Base-by-base conservation (phyloP, 2,329 filamentous ascomycete species). In the Sporothrix humicola region DNA sequence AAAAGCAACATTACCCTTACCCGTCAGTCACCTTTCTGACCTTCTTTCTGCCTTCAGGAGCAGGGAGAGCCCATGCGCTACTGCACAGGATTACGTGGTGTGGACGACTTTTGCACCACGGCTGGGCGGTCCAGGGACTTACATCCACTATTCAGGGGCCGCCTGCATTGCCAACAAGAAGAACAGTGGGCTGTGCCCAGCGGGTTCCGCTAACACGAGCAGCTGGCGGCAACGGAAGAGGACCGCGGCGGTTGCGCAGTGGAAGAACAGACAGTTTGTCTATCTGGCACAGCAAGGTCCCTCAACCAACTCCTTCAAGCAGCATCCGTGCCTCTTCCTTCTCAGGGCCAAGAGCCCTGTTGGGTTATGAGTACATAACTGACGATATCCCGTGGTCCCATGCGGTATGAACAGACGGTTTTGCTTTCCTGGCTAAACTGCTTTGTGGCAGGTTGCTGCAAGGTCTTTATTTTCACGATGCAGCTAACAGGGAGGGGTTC, bases 61-160 rank as follows among this genome's bases (percentile, higher is more conserved):
- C 61, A 66, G 42, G 58, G 69, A 46, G 70, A 72, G 59, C 56
- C 59, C 26, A 54, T 54, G 70, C 59, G 37, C 70, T 72, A 72
- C 70, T 65, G 70, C 44, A 63, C 23, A 17, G 54, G 42, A 48
- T 48, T 54, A 37, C 70, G 12, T 56, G 44, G 37, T 72, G 58
- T 31, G 31, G 46, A 66, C 44, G 58, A 17, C 48, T 23, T 31
- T n/a, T 70, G 68, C 37, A 65, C 54, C 26, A 50, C 44, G 46
- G n/a, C 69, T 44, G 42, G 46, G 46, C 69, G 69, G 44, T 13
- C 54, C 44, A 72, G 48, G 69, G 48, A 54, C 46, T 15, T 13
- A 52, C 70, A 72, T 66, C 70, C 70, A 72, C 70, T 66, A 65
- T 72, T 72, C 70, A 72, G 70, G 70, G 70, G 70, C 20, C n/a